Evolutionary conservation across 768 basidiomycete species (phyloP).

Genomic region (Cystoderma amianthinum): DNA sequence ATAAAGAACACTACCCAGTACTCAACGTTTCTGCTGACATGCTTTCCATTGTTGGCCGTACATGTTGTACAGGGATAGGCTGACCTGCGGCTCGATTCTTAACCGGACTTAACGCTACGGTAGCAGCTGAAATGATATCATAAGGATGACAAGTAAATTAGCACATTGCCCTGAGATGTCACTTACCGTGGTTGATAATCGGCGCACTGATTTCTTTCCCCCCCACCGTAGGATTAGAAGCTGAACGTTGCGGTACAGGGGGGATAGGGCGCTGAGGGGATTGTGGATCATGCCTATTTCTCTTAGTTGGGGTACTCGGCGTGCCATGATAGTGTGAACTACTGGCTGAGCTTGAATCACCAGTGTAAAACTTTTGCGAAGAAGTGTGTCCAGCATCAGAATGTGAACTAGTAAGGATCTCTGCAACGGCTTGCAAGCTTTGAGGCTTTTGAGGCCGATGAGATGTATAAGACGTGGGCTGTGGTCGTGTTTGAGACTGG

Average conservation of each 20-base stretch:
- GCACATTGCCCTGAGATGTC: not conserved
- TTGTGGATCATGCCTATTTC: conserved; percentile 21
- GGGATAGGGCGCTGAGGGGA: conserved; percentile 41
- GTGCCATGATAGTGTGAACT: conserved; percentile 13
- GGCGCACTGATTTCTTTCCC: conserved; percentile 67
- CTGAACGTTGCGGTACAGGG: conserved; percentile 23
- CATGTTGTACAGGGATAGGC: conserved; percentile 52
- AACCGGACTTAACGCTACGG: conserved; percentile 68
- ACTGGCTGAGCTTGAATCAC: conserved; percentile 14
- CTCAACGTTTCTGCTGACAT: conserved; percentile 40
- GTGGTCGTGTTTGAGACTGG: conserved; percentile 27
- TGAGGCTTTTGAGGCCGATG: conserved; percentile 55
- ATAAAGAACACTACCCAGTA: conserved; percentile 46
- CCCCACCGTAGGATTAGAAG: conserved; percentile 30
- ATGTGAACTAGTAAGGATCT: conserved; percentile 45
- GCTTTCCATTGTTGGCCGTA: conserved; percentile 15
- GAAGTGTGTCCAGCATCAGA: conserved; percentile 32
- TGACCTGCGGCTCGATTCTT: conserved; percentile 53
- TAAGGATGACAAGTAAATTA: conserved; percentile 5
- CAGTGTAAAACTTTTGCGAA: conserved; percentile 14
- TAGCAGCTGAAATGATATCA: conserved; percentile 42
- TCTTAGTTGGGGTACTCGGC: conserved; percentile 19
- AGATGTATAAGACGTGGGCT: conserved; percentile 48
- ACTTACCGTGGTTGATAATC: conserved; percentile 62
- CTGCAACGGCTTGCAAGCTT: conserved; percentile 66